Percentiles rank a stretch among this genome's conserved stretches.
These are phyloP conservation scores for Babesia ovata DNA, from an alignment of 169 alveolate genomes.

Conservation along the genomic window DNA sequence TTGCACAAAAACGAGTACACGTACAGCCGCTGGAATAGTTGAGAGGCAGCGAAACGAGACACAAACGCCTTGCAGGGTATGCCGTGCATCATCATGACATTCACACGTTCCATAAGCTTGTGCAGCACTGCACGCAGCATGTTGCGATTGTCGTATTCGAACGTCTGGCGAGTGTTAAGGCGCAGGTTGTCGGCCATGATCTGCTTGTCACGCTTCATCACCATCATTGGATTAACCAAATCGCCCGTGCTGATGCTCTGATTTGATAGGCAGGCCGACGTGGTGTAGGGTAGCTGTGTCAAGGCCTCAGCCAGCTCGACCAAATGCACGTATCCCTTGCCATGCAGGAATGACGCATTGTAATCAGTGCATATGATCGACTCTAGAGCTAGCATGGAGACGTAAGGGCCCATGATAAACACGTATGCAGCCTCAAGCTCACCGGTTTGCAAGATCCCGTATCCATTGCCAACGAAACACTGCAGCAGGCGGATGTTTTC, in stretches of 20 bases:
- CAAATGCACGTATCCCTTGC: conserved; percentile 8
- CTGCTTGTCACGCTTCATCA: conserved; percentile 18
- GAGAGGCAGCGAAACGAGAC: conserved; percentile 11
- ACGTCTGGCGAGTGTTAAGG: neutral
- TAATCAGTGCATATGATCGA: conserved; percentile 10
- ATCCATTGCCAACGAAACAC: conserved; percentile 20
- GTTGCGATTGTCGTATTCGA: conserved; percentile 25
- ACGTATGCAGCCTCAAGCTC: conserved; percentile 14
- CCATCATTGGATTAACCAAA: neutral
- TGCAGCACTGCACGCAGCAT: conserved; percentile 23
- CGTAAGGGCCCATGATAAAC: conserved; percentile 22
- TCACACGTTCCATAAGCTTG: conserved; percentile 20
- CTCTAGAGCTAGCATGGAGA: neutral
- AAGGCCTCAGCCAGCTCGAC: conserved; percentile 8
- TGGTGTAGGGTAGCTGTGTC: conserved; percentile 24
- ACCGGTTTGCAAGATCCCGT: neutral
- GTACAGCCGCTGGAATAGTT: conserved; percentile 21
- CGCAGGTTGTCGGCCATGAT: conserved; percentile 31
- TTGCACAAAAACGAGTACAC: conserved; percentile 23
- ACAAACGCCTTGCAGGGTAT: neutral
- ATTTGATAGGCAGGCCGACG: conserved; percentile 21
- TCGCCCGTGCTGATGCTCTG: neutral
- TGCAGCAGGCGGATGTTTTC: conserved; percentile 21
- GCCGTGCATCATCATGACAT: conserved; percentile 18
- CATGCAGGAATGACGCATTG: conserved; percentile 13